Base-by-base conservation (phyloP, 306 rosid species). In the Sindora glabra region DNA sequence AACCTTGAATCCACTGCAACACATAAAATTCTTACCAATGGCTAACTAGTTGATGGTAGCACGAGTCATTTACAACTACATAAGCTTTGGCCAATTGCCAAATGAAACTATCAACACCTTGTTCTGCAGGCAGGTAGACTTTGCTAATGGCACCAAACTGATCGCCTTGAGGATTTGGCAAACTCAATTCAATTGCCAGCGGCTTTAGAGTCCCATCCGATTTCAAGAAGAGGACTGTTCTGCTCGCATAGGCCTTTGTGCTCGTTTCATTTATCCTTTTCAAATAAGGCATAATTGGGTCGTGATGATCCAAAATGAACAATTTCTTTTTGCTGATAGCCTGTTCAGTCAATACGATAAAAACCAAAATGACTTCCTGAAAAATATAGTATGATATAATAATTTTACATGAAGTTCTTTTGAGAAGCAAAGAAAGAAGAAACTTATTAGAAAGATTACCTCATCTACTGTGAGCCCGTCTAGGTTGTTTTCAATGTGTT, bases 41-140 rank as follows among this genome's bases (percentile, higher is more conserved):
- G 25, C 92, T 87, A 64, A 87, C 34, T 12, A 84, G 89, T 39
- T 87, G 89, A 76, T 87, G 95, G 38, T 67, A 54, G 41, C 95
- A 70, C 0, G 90, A 89, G 60, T 89, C 92, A 60, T 81, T 79
- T 3, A 86, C 92, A 11, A 70, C 68, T 2, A 67, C 97, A 54
- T 86, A 76, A 61, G 91, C 89, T 62, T 84, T 87, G 6, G 95
- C 91, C 61, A 87, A 62, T 14, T 72, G 81, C 95, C 95, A 87
- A 64, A 81, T 62, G 38, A 67, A 47, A 5, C 71, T 73, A 6
- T 81, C 85, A 10, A 68, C 89, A 29, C 92, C 92, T 36, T 77
- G 30, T 0, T 50, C 17, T 14, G 87, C 78, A 36, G 92, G 95
- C 17, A 85, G 54, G 37, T 34, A 58, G 0, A 86, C 85, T 59